Base-by-base conservation (phyloP, 495 filamentous ascomycete species). In the Parathielavia hyrcaniae region DNA sequence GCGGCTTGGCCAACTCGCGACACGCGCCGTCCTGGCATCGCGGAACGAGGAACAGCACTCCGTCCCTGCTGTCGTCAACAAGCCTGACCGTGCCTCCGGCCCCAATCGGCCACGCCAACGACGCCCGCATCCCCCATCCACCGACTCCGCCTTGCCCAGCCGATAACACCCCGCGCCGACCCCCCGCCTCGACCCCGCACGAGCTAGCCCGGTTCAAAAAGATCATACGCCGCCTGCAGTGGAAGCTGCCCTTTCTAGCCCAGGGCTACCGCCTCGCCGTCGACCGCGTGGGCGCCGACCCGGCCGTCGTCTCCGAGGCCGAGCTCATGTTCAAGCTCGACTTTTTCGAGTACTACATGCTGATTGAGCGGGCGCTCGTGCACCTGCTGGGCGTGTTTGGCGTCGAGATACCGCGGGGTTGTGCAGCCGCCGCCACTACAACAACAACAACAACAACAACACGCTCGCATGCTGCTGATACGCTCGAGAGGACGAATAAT, bases 321-420 rank as follows among this genome's bases (percentile, higher is more conserved):
- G 79, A 84, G 61, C 76, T 81, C 32, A 86, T 86, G 77, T 87
- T 87, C 72, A 86, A 86, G 64, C 70, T 86, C 8, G 84, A 87
- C 60, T 87, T 86, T 60, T 81, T 84, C 70, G 84, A 87, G 59
- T 87, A 80, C 71, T 86, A 86, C 74, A 80, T 82, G 58, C 71
- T 85, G 0, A 73, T 86, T 17, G 84, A 87, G 67, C 79, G 83
- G 8, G 81, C 81, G 0, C 73, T 86, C 4, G 81, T 85, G 1
- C 82, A 84, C 50, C 67, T 85, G 5, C 74, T 85, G 23, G 77
- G 71, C 0, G 77, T 86, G 0, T 83, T 80, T 49, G 79, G 77
- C 16, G 76, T 86, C 4, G 57, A 57, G 0, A 71, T 85, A 0
- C 69, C 70, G 8, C 59, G 71, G 7, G 50, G 20, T n/a, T n/a